Evolutionary conservation across 192 early-diverging fungal species (phyloP), one percentile per base, ranked within the genome.

Genomic region (Backusella macrospora): DNA sequence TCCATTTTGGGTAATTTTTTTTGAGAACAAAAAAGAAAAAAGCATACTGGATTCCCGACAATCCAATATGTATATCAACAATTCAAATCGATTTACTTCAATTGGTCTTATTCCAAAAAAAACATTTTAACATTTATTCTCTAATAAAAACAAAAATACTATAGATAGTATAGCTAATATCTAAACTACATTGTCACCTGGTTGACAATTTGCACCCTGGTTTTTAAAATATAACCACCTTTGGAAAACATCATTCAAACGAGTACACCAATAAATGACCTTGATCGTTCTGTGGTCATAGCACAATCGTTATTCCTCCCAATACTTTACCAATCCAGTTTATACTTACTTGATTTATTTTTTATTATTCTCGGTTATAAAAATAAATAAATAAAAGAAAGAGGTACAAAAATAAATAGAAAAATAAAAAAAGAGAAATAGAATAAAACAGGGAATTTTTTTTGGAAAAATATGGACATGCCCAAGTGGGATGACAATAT

Each of bases 231-330:
- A 59, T 59, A 59, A 59, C 52, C 52, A 59, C 52, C 18, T 59
- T 59, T 59, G 52, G 52, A 59, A 34, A 59, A 59, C 52, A 59
- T 59, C 52, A 59, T 59, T 59, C 26, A 23, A 59, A 21, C 9
- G 16, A 59, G 8, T 13, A 26, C 26, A 59, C 52, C 52, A 59
- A 59, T 59, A 13, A 10, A 13, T 59, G 3, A 5, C 21, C 52
- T 59, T 26, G 21, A 34, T 59, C 26, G 21, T 12, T 21, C 52
- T 23, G 12, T n/a, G 21, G 21, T 59, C 52, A 59, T 23, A 10
- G 26, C 21, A 59, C 52, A 26, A 59, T 59, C 2, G 4, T 13
- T 59, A 59, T 4, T 59, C 21, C 49, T 59, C 2, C 26, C 21
- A 59, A 26, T 26, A 59, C 21, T 12, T 59, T 59, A 26, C 21